Evolutionary conservation across 805 yeast species (phyloP), one percentile per base, ranked within the genome.

Genomic region (Hemisphaericaspora nanyangensis): DNA sequence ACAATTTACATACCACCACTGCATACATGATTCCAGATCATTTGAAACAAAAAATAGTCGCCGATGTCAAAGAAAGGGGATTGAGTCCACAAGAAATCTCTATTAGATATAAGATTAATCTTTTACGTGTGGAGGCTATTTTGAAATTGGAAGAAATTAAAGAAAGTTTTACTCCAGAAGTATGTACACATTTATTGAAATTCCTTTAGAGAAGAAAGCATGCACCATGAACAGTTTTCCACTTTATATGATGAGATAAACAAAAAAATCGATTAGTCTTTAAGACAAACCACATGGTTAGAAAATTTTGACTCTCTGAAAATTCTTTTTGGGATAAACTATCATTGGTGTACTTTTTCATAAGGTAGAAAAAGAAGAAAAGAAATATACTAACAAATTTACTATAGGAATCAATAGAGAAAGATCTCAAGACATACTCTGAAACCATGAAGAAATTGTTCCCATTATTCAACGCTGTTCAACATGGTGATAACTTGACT

Each of bases 61-160:
- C 71, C 33, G 88, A 79, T 37, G 67, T 77, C 39, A 65, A 58
- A 13, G 70, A 66, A 30, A 74, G 77, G 22, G 76, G 78, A 31
- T 52, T 73, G 35, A 72, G 83, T 31, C 63, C 81, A 17, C 91
- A 85, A 57, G 82, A 80, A 48, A 80, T 86, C 33, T 90, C 96
- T 8, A 77, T 82, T 46, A 77, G 77, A 54, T 82, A 80, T 54
- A 91, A 95, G 3, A 68, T 91, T 48, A 85, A 87, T 55, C 77
- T 89, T 45, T 85, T 89, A 38, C 78, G 98, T 59, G 72, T 93
- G 16, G 96, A 90, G 56, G 98, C 97, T n/a, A 72, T 91, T 41
- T 65, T 85, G 18, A 79, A 76, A 58, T 73, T 91, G 46, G 70
- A 76, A 45, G 68, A 68, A 22, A 72, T 90, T 37, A 95, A 91